phyloP scores from a whole-genome alignment of 768 basidiomycete species.

The Postia placenta region DNA sequence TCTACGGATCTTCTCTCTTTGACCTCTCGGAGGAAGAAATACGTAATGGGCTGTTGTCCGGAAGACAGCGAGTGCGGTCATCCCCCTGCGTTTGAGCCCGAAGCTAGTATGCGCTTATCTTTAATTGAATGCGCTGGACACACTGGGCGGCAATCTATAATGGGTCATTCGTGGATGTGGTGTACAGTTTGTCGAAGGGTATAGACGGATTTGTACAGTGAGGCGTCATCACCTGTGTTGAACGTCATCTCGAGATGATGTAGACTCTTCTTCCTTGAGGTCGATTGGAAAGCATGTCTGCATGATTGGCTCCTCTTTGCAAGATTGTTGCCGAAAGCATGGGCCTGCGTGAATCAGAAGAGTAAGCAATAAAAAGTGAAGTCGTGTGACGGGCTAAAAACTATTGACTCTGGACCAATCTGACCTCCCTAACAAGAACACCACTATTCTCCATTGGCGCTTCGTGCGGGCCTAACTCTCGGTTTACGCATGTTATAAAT shows the following conservation, averaged over 20 bases:
- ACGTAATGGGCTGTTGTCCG: neutral
- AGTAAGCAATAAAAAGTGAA: too few relatives aligned
- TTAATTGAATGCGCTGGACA: neutral
- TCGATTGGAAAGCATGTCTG: neutral
- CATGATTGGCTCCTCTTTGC: neutral
- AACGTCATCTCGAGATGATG: neutral
- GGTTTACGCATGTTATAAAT: too few relatives aligned
- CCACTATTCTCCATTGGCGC: too few relatives aligned
- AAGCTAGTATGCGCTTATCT: neutral
- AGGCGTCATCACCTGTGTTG: neutral
- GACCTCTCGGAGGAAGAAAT: neutral
- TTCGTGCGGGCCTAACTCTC: too few relatives aligned
- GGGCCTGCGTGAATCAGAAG: too few relatives aligned
- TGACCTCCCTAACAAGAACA: too few relatives aligned
- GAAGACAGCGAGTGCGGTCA: neutral
- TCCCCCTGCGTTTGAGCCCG: neutral
- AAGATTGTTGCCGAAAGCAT: neutral
- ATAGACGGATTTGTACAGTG: neutral
- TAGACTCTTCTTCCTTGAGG: too few relatives aligned
- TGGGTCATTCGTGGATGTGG: neutral
- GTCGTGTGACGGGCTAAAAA: neutral
- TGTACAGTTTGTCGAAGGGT: neutral
- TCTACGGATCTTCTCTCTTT: neutral
- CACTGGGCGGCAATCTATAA: neutral
- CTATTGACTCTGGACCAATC: too few relatives aligned